A percentile compares a stretch with the other conserved stretches of the same genome.
phyloP scores from a whole-genome alignment of 495 filamentous ascomycete genomes.

The Apiosordaria backusii region DNA sequence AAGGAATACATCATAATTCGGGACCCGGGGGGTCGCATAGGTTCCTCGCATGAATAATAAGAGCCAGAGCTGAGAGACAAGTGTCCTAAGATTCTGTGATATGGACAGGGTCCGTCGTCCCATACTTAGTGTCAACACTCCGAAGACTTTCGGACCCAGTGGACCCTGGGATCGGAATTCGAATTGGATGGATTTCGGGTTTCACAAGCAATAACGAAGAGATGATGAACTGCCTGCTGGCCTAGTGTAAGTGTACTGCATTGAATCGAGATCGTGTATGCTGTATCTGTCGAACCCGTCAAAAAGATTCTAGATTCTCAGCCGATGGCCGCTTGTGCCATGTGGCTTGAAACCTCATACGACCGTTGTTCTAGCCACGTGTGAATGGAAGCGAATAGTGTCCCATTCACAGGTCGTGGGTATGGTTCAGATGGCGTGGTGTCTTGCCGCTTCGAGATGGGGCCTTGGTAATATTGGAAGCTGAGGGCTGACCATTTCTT shows the following conservation, averaged over 20 bases:
- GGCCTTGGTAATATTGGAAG: neutral
- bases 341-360: neutral
- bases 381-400: neutral
- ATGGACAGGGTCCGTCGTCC: neutral
- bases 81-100: neutral
- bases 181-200: neutral
- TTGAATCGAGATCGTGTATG: neutral
- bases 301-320: neutral
- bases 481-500: neutral
- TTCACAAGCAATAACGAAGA: neutral
- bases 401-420: neutral
- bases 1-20: neutral
- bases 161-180: neutral
- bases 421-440: neutral
- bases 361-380: neutral
- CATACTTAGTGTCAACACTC: neutral
- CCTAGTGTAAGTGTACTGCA: neutral
- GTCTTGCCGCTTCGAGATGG: neutral
- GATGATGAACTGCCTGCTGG: neutral
- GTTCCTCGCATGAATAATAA: neutral
- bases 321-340: neutral
- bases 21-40: neutral
- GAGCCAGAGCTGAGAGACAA: neutral
- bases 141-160: neutral
- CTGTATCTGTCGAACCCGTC: neutral